A percentile compares a stretch with the other conserved stretches of the same genome.
These are phyloP conservation scores for Chaetomium sp. DNA, from an alignment of 2,329 filamentous ascomycete genomes.

Conservation along the genomic window DNA sequence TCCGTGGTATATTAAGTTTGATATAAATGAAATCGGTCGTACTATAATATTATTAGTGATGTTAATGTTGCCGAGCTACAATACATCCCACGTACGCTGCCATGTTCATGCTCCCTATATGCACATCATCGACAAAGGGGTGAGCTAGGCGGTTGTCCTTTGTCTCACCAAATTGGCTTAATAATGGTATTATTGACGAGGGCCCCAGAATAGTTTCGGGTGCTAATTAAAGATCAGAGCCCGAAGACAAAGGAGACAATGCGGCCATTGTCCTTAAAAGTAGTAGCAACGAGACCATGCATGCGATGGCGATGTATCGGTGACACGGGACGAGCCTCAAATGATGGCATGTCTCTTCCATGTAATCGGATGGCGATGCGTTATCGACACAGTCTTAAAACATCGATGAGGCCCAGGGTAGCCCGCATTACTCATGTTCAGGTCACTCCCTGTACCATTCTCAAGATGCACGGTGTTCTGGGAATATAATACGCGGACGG, in stretches of 20 bases:
- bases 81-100: neutral
- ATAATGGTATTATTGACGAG: slow-evolving; percentile 1
- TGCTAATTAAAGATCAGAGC: slow-evolving; percentile 2
- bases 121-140: neutral
- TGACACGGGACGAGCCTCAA: neutral
- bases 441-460: neutral
- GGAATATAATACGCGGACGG: neutral
- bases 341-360: neutral
- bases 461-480: neutral
- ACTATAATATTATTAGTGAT: neutral
- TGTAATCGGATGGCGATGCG: neutral
- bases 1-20: neutral
- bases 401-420: neutral
- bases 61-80: neutral
- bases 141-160: neutral
- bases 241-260: neutral
- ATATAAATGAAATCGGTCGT: neutral
- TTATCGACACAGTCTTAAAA: neutral
- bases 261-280: neutral
- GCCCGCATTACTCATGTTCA: neutral
- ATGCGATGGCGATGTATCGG: too few relatives aligned
- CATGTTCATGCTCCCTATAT: neutral
- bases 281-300: too few relatives aligned
- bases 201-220: neutral
- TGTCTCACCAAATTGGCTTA: neutral